Evolutionary conservation across 1,139 yeast genomes (phyloP), one percentile per base, ranked within the genome.

Genomic region (Yamadazyma jaroonii): DNA sequence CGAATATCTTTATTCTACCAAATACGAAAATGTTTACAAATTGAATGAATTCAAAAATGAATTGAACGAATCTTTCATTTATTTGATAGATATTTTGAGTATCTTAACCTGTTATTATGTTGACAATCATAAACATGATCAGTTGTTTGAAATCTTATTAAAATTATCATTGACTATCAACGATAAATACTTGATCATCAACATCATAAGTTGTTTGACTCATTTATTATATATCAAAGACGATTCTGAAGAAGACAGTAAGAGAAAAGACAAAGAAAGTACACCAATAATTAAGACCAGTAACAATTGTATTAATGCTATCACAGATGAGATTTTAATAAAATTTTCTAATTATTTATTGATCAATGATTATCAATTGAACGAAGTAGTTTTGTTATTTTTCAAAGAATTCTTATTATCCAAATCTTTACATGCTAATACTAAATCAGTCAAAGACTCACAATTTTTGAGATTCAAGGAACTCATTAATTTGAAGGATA

Each of bases 21-120:
- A 37, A 44, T 39, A 12, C 46, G 42, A 34, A 29, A 43, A 32
- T n/a, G 22, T 17, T 4, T 46, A 46, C 30, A 43, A 46, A n/a
- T 52, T 67, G 42, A 39, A 42, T n/a, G 45, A 51, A 34, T 61
- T 49, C 44, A 60, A 64, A 27, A 61, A 61, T 58, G 77, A 73
- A 42, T 67, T 69, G 47, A 54, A 54, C 35, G 98, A 92, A 58
- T 66, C 84, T 33, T 68, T 83, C 37, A 77, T 74, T 42, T 88
- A 85, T 56, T 67, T 82, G 21, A 62, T 89, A 38, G 98, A 92
- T 57, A 74, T 90, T 30, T 74, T 87, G 38, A 98, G 92, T 56
- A 82, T 92, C 2, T 76, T 89, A 33, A 81, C 92, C 6, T 84
- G 96, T 36, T 87, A 86, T 58, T 73, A 86, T 49, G 81, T 88